phyloP scores from a whole-genome alignment of 371 early-diverging fungal species.

The Mortierella sp. region DNA sequence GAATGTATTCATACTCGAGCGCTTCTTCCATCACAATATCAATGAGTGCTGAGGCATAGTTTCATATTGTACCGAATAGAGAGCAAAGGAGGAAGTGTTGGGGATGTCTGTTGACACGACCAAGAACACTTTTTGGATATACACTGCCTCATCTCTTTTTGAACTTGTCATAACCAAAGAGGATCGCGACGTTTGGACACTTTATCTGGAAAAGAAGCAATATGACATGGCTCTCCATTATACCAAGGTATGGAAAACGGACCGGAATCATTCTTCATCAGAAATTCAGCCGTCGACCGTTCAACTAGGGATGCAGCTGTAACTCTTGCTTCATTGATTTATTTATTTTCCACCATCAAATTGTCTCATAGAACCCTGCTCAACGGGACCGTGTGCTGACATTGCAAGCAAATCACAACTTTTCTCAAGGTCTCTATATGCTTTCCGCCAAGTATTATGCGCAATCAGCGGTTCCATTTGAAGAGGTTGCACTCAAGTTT shows the following conservation, averaged over 20 bases:
- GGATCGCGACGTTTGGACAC: conserved; percentile 93
- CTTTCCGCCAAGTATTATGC: conserved; percentile 91
- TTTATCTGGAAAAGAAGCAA: conserved; percentile 80
- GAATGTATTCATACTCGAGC: not conserved
- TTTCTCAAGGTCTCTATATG: conserved; percentile 76
- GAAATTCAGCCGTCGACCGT: not conserved
- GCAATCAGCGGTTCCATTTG: conserved; percentile 84
- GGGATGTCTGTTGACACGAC: conserved; percentile 80
- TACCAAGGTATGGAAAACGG: conserved; percentile 68
- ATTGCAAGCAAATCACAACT: conserved; percentile 90
- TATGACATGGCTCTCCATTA: conserved; percentile 84
- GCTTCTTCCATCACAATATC: not conserved
- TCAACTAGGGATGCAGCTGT: too few species aligned
- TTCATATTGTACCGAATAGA: conserved; percentile 40
- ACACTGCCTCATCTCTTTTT: conserved; percentile 80
- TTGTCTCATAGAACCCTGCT: conserved; percentile 61
- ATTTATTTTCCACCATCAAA: not conserved
- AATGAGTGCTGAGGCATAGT: not conserved
- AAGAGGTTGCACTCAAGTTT: conserved; percentile 89
- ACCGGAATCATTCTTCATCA: not conserved
- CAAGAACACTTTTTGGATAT: conserved; percentile 92
- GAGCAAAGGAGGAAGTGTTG: conserved; percentile 66
- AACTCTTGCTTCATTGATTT: not conserved
- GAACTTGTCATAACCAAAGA: conserved; percentile 91
- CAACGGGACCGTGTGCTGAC: conserved; percentile 84